Evolutionary conservation across 768 basidiomycete species (phyloP), one percentile per base, ranked within the genome.

Genomic region (Mycena belliarum): DNA sequence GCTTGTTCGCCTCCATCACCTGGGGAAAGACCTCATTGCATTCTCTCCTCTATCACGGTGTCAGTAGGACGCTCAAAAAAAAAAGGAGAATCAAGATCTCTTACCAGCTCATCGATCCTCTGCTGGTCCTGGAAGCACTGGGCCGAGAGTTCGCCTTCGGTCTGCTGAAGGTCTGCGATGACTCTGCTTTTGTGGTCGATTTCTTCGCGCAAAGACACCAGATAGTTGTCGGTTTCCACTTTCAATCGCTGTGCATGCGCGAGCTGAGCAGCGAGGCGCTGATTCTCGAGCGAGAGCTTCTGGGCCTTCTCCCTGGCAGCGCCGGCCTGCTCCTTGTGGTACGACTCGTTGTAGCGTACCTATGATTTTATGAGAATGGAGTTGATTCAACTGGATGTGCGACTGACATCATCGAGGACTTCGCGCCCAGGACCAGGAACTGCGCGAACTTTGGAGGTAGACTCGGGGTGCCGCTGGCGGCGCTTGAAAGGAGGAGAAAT

Each of bases 81-180:
- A n/a, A 40, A 29, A 32, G 28, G 46, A 21, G 45, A 18, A 29
- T 45, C 32, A 38, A 28, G 35, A 48, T 28, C 44, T 52, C 52
- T 54, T 29, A 60, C 59, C 42, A 60, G 18, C 26, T 16, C 33
- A 7, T 60, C 21, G 49, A 60, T 33, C 59, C 55, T 54, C 26
- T 14, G 23, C 38, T 60, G 59, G 48, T 60, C 59, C 42, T 37
- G 48, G 7, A 60, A 3, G 10, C 49, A 55, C n/a, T 60, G 59
- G 23, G 59, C 49, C 40, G 49, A 47, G 42, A 60, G 26, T 40
- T 60, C 41, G 52, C 42, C 42, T 48, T 60, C 53, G 52, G 45
- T 48, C 41, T 50, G 33, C 43, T 54, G 53, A 47, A 59, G 0
- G 23, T 53, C 58, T 26, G 11, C 47, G 48, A 59, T 43, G 26